phyloP scores from a whole-genome alignment of 1,139 yeast genomes.

The Suhomyces atakaporum region DNA sequence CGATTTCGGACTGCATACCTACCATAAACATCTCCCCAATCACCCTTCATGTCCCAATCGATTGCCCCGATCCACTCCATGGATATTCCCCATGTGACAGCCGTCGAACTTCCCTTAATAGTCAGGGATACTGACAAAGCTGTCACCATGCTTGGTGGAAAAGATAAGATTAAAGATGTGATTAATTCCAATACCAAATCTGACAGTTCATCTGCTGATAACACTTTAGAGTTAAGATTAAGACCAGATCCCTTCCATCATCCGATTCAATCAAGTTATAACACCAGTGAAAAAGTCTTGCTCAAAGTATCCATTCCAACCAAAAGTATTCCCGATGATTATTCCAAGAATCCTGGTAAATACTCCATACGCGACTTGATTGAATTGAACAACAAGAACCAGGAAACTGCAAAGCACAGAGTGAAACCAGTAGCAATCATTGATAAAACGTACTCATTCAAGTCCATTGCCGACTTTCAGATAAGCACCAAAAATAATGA shows the following conservation, averaged over 20 bases:
- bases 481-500: slow-evolving; percentile 60
- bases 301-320: slow-evolving; percentile 73
- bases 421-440: slow-evolving; percentile 68
- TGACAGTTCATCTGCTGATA: slow-evolving; percentile 21
- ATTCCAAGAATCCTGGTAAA: slow-evolving; percentile 39
- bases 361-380: slow-evolving; percentile 59
- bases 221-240: slow-evolving; percentile 61
- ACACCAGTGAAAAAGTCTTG: slow-evolving; percentile 61
- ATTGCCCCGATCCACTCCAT: slow-evolving; percentile 56
- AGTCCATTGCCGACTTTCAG: slow-evolving; percentile 90
- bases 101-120: slow-evolving; percentile 78
- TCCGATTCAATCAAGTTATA: slow-evolving; percentile 63
- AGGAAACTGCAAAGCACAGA: slow-evolving; percentile 29
- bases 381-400: slow-evolving; percentile 19
- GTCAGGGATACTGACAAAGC: slow-evolving; percentile 69
- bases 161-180: slow-evolving; percentile 43
- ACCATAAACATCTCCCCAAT: background rate
- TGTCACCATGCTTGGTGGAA: slow-evolving; percentile 77
- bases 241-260: slow-evolving; percentile 79
- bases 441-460: slow-evolving; percentile 71
- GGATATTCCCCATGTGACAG: slow-evolving; percentile 74
- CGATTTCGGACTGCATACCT: background rate
- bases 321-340: slow-evolving; percentile 41
- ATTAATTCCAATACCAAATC: slow-evolving; percentile 27
- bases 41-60: slow-evolving; percentile 11